Percentiles rank a stretch among this genome's conserved stretches.
These are phyloP conservation scores for Mycena indigotica DNA, from an alignment of 768 basidiomycete species.

Conservation along the genomic window DNA sequence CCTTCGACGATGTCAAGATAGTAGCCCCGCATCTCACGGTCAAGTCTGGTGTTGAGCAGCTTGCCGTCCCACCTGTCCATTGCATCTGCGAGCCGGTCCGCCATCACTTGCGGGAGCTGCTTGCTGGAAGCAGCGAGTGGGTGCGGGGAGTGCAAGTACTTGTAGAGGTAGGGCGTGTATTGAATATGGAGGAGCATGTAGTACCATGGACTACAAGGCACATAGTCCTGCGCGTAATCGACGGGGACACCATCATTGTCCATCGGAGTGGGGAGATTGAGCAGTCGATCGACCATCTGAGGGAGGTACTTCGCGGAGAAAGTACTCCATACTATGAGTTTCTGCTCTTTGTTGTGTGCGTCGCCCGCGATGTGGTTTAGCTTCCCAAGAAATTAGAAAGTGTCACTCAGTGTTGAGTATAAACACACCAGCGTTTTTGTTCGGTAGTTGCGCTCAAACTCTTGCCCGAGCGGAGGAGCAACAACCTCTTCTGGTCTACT, in stretches of 20 bases:
- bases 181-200: slow-evolving; percentile 24
- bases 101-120: slow-evolving; percentile 16
- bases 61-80: slow-evolving; percentile 17
- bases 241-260: background rate
- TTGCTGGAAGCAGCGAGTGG: slow-evolving; percentile 22
- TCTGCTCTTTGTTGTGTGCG: too few species aligned
- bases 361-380: too few species aligned
- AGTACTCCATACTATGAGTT: slow-evolving; percentile 17
- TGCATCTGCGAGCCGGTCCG: slow-evolving; percentile 16
- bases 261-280: slow-evolving; percentile 14
- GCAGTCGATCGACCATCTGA: slow-evolving; percentile 18
- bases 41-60: background rate
- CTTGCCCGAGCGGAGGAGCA: too few species aligned
- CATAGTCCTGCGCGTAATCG: background rate
- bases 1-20: slow-evolving; percentile 8
- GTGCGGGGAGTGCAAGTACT: slow-evolving; percentile 23
- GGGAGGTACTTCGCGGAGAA: slow-evolving; percentile 26
- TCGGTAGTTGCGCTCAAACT: too few species aligned
- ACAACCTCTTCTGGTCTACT: too few species aligned
- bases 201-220: slow-evolving; percentile 19
- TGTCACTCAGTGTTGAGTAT: too few species aligned
- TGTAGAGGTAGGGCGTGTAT: slow-evolving; percentile 25
- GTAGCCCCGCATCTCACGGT: background rate
- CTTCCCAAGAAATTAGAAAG: too few species aligned
- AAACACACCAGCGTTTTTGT: too few species aligned